Conservation (phyloP, 2,329 filamentous ascomycete genomes). For the Coniochaeta sp. region DNA sequence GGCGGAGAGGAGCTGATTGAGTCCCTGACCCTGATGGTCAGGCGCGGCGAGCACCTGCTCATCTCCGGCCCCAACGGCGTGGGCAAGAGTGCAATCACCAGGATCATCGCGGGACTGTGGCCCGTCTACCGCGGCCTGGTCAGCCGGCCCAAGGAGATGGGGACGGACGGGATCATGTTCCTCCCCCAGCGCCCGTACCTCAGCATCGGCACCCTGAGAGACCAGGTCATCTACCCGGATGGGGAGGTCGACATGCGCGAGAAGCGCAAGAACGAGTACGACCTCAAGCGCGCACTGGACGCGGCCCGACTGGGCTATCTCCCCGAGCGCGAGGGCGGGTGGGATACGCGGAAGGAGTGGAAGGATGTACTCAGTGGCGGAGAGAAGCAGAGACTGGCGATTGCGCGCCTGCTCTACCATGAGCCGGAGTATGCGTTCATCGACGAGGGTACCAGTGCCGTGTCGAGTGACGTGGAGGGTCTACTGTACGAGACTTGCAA, state of each 20-base stretch:
- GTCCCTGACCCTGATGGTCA: slow-evolving; percentile 81
- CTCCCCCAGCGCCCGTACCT: slow-evolving; percentile 90
- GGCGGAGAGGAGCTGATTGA: slow-evolving; percentile 90
- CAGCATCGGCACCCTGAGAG: slow-evolving; percentile 83
- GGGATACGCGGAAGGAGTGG: slow-evolving; percentile 97
- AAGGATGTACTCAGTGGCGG: slow-evolving; percentile 96
- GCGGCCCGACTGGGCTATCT: slow-evolving; percentile 84
- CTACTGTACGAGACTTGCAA: slow-evolving; percentile 90
- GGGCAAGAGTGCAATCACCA: slow-evolving; percentile 82
- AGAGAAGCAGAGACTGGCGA: slow-evolving; percentile 92
- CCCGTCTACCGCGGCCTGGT: slow-evolving; percentile 91
- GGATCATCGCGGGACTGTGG: slow-evolving; percentile 89
- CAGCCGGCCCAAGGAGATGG: slow-evolving; percentile 72
- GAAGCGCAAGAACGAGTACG: slow-evolving; percentile 67
- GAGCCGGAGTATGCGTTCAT: slow-evolving; percentile 92
- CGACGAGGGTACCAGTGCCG: slow-evolving; percentile 91
- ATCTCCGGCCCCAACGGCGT: slow-evolving; percentile 94
- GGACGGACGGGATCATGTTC: slow-evolving; percentile 96
- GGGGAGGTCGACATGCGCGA: slow-evolving; percentile 90
- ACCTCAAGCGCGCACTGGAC: slow-evolving; percentile 72
- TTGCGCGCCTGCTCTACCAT: slow-evolving; percentile 87
- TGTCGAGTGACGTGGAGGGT: slow-evolving; percentile 90
- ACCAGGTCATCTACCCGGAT: slow-evolving; percentile 97
- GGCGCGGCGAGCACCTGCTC: slow-evolving; percentile 84
- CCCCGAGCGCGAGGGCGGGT: slow-evolving; percentile 85